These are phyloP conservation scores for Penicillium sp. DNA, from an alignment of 2,329 filamentous ascomycete genomes.

Conservation along the genomic window DNA sequence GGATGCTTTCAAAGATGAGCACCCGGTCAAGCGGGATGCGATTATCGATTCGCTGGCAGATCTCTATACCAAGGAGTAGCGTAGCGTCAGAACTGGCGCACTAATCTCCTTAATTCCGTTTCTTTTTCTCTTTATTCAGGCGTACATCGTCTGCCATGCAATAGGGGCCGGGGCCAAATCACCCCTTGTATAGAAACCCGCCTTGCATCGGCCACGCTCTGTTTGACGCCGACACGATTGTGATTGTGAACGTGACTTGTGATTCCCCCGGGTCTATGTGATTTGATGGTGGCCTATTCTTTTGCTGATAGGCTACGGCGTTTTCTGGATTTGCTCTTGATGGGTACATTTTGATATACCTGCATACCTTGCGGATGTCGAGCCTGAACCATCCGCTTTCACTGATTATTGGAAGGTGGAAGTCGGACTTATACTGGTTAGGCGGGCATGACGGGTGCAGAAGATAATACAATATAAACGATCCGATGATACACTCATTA, in stretches of 20 bases:
- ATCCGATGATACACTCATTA: background rate
- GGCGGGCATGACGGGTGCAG: background rate
- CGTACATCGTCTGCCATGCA: conserved; percentile 1
- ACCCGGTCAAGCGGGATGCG: conserved; percentile 18
- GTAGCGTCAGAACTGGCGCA: background rate
- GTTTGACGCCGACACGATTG: conserved; percentile 17
- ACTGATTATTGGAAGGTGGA: background rate
- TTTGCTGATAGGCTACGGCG: conserved; percentile 2
- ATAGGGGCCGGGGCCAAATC: background rate
- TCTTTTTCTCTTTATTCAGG: conserved; percentile 1
- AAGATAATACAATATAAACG: background rate
- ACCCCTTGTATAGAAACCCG: conserved; percentile 1
- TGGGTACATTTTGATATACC: conserved; percentile 11
- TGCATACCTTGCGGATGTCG: background rate
- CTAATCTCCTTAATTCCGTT: background rate
- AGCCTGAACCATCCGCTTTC: background rate
- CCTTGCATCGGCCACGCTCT: conserved; percentile 5
- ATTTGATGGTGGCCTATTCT: conserved; percentile 2
- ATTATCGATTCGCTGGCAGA: conserved; percentile 16
- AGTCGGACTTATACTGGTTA: background rate
- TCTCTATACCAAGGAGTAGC: conserved; percentile 7
- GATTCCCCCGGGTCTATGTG: conserved; percentile 9
- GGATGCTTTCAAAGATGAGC: conserved; percentile 10
- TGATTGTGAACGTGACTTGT: conserved; percentile 11
- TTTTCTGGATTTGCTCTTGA: conserved; percentile 6